A percentile compares a stretch with the other conserved stretches of the same genome.
phyloP scores from a whole-genome alignment of 2,329 filamentous ascomycete species.

The Elsinoe ampelina region DNA sequence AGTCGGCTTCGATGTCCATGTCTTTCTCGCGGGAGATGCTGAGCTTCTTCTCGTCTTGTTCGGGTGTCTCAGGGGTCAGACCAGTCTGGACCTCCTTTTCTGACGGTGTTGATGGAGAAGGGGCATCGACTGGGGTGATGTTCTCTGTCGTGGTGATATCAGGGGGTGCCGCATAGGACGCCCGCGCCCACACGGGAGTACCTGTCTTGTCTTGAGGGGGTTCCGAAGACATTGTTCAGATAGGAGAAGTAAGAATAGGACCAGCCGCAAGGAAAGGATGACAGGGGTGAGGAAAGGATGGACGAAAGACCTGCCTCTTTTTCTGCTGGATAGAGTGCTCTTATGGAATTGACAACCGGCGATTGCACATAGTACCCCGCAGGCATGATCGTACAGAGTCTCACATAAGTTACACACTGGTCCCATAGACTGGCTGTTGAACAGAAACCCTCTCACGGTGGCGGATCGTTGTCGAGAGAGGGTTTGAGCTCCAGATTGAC shows the following conservation, averaged over 20 bases:
- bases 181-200: constrained; percentile 11
- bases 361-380: constrained; percentile 7
- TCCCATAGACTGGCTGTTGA: background rate
- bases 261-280: background rate
- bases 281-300: background rate
- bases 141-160: constrained; percentile 1
- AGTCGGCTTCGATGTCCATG: background rate
- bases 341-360: constrained; percentile 9
- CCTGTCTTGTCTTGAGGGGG: background rate
- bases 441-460: background rate
- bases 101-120: background rate
- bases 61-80: background rate
- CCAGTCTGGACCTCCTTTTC: background rate
- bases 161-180: constrained; percentile 3
- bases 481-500: background rate
- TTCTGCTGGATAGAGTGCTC: constrained; percentile 2
- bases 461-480: constrained; percentile 6
- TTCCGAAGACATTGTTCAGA: background rate
- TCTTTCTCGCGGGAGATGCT: constrained; percentile 6
- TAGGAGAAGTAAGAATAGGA: background rate
- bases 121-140: constrained; percentile 2
- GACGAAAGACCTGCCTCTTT: background rate
- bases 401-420: constrained; percentile 10
- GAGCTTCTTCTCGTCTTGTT: background rate
- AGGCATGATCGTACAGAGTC: constrained; percentile 5